Conservation (phyloP, 148 eudicot species). For the Camellia japonica region DNA sequence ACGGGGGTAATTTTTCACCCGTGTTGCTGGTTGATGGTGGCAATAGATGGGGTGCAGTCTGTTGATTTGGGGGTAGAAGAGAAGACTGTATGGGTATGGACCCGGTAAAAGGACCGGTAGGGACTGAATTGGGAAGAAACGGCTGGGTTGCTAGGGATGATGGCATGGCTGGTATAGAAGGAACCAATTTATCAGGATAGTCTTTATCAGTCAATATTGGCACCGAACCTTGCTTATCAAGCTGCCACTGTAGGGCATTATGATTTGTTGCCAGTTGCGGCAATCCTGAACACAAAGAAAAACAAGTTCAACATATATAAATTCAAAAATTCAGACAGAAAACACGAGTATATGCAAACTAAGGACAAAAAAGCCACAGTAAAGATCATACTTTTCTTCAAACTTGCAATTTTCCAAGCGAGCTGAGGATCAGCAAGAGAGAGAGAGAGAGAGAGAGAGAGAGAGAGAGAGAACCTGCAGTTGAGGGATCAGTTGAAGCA, state of each 20-base stretch:
- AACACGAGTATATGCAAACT: neutral
- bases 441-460: neutral
- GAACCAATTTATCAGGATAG: slow-evolving; percentile 54
- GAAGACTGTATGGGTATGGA: slow-evolving; percentile 48
- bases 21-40: slow-evolving; percentile 33
- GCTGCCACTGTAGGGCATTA: slow-evolving; percentile 60
- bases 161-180: slow-evolving; percentile 37
- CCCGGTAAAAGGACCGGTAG: slow-evolving; percentile 46
- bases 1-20: slow-evolving; percentile 72
- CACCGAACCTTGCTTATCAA: slow-evolving; percentile 42
- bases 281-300: slow-evolving; percentile 32
- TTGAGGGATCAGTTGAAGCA: slow-evolving; percentile 44
- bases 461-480: slow-evolving; percentile 32
- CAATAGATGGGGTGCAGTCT: slow-evolving; percentile 29
- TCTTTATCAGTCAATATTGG: slow-evolving; percentile 44
- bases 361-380: neutral
- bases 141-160: slow-evolving; percentile 42
- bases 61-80: slow-evolving; percentile 50
- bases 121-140: slow-evolving; percentile 47
- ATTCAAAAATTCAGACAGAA: neutral
- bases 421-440: neutral
- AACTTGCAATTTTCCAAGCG: neutral
- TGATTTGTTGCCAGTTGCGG: slow-evolving; percentile 43
- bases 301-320: neutral
- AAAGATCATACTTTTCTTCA: neutral